A percentile compares a stretch with the other conserved stretches of the same genome.
Conservation (phyloP, 805 yeast species). For the Candida piceae region DNA sequence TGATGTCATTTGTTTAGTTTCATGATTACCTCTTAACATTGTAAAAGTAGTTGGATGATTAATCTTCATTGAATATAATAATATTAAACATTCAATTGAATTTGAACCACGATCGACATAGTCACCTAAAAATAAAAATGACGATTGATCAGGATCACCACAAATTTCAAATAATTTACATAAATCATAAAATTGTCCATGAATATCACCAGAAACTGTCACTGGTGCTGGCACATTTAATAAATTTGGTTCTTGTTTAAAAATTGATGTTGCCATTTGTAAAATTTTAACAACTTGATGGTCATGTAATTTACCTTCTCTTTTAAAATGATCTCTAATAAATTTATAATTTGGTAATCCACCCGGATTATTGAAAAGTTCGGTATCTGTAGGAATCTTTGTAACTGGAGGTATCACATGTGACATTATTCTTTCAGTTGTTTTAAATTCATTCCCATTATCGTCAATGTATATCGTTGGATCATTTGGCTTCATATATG, state of each 20-base stretch:
- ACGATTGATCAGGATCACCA: constrained; percentile 73
- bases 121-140: constrained; percentile 85
- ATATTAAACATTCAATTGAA: constrained; percentile 75
- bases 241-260: constrained; percentile 72
- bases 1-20: constrained; percentile 86
- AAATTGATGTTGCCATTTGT: constrained; percentile 54
- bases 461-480: constrained; percentile 45
- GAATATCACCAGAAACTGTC: constrained; percentile 96
- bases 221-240: constrained; percentile 85
- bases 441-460: constrained; percentile 51
- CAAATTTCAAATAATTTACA: constrained; percentile 90
- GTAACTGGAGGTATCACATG: constrained; percentile 65
- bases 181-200: constrained; percentile 90
- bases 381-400: constrained; percentile 57
- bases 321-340: constrained; percentile 64
- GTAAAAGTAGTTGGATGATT: constrained; percentile 69
- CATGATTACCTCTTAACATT: constrained; percentile 92
- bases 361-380: constrained; percentile 51
- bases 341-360: constrained; percentile 73
- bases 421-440: constrained; percentile 52
- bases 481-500: no score
- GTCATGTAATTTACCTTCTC: constrained; percentile 75
- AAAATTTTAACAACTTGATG: constrained; percentile 68
- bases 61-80: constrained; percentile 73
- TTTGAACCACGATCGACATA: constrained; percentile 94